These are phyloP conservation scores for Geotrichum klebahnii DNA, from an alignment of 1,139 yeast species.

Conservation along the genomic window DNA sequence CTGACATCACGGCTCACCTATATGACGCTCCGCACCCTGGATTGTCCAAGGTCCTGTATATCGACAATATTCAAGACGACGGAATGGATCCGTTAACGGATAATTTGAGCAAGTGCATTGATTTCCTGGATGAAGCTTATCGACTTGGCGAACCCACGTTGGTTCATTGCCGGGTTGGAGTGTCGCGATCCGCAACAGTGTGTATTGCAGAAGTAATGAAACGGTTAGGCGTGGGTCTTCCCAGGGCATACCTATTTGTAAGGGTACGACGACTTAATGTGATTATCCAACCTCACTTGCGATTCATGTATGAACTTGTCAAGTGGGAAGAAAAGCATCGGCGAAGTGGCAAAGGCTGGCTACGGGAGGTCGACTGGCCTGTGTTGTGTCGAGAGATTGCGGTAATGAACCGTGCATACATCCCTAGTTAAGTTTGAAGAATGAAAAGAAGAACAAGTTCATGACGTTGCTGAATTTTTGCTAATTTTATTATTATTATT, in stretches of 20 bases:
- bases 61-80: conserved; percentile 48
- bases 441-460: not conserved
- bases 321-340: conserved; percentile 62
- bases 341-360: conserved; percentile 38
- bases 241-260: conserved; percentile 74
- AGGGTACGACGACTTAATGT: conserved; percentile 81
- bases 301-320: conserved; percentile 78
- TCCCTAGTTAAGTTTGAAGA: conserved; percentile 26
- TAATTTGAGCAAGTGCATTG: conserved; percentile 43
- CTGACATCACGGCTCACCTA: conserved; percentile 16
- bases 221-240: conserved; percentile 56
- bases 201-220: conserved; percentile 90
- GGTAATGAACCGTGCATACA: conserved; percentile 64
- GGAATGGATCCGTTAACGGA: conserved; percentile 48
- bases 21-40: conserved; percentile 28
- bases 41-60: conserved; percentile 39
- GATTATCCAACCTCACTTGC: conserved; percentile 84
- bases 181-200: conserved; percentile 83
- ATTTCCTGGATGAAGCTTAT: conserved; percentile 44
- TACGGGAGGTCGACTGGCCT: conserved; percentile 84
- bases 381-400: conserved; percentile 82
- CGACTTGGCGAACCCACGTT: conserved; percentile 49
- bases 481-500: not conserved
- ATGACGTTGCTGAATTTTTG: not conserved
- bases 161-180: conserved; percentile 90